phyloP scores from a whole-genome alignment of 345 rosid species.

The Acer negundo region DNA sequence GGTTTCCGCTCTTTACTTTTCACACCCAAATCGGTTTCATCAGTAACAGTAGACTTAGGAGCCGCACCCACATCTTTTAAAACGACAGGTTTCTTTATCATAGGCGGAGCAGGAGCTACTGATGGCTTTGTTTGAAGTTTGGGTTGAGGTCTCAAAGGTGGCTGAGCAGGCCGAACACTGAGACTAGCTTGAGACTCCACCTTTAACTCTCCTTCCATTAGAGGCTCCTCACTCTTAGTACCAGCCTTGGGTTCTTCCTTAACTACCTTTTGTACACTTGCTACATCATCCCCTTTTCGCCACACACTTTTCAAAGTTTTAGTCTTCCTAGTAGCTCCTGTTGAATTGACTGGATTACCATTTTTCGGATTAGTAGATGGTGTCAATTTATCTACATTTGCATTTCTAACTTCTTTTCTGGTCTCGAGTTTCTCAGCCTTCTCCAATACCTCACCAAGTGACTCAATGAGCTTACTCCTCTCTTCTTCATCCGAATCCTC shows the following conservation, averaged over 20 bases:
- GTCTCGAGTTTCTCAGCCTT: constrained; percentile 83
- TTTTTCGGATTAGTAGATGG: constrained; percentile 37
- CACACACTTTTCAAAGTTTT: constrained; percentile 93
- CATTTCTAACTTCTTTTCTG: constrained; percentile 37
- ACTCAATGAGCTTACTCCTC: constrained; percentile 73
- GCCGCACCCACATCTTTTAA: constrained; percentile 84
- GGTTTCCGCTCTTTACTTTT: constrained; percentile 76
- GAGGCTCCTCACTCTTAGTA: constrained; percentile 31
- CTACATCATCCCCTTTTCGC: constrained; percentile 86
- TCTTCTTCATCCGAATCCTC: constrained; percentile 46
- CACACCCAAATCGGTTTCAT: constrained; percentile 42
- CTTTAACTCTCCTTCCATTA: constrained; percentile 30
- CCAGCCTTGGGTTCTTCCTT: constrained; percentile 53
- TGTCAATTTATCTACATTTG: constrained; percentile 30
- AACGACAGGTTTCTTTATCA: constrained; percentile 58
- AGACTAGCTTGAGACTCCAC: constrained; percentile 40
- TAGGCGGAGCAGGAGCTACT: constrained; percentile 58
- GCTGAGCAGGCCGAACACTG: constrained; percentile 46
- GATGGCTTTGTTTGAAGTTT: constrained; percentile 73
- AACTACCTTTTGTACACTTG: constrained; percentile 59
- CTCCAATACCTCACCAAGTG: constrained; percentile 88
- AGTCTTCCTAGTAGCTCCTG: constrained; percentile 35
- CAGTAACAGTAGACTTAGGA: constrained; percentile 38
- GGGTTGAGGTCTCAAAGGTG: constrained; percentile 70
- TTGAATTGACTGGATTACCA: constrained; percentile 32